These are phyloP conservation scores for Mycosarcoma mackinlayi DNA, from an alignment of 1,284 basidiomycete species.

Conservation along the genomic window DNA sequence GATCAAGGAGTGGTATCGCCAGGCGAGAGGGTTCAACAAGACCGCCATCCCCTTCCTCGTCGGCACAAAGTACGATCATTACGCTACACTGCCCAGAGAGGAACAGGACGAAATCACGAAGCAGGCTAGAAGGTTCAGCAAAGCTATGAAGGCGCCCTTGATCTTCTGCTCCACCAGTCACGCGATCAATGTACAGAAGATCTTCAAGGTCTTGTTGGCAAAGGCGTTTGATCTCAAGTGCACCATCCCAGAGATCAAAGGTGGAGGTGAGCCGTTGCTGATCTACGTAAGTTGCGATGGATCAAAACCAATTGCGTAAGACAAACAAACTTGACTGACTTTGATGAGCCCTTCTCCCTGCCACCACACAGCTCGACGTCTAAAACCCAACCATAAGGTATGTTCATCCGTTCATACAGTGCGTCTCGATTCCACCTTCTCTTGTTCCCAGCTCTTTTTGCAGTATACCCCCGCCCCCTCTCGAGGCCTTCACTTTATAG, in stretches of 20 bases:
- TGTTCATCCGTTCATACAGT: background rate
- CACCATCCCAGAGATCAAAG: conserved; percentile 63
- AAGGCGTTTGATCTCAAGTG: conserved; percentile 62
- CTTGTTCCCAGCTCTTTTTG: too few species aligned
- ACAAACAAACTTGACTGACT: too few species aligned
- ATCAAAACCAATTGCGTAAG: too few species aligned
- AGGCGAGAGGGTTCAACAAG: conserved; percentile 95
- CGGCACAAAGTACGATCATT: conserved; percentile 97
- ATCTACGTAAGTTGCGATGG: conserved; percentile 61
- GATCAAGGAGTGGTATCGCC: conserved; percentile 99
- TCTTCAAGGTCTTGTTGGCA: conserved; percentile 76
- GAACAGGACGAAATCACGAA: conserved; percentile 99
- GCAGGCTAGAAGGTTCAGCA: conserved; percentile 83
- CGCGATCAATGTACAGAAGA: conserved; percentile 90
- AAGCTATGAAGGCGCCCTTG: conserved; percentile 97
- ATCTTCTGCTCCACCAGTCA: conserved; percentile 98
- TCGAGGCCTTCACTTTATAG: background rate
- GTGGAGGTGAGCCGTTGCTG: conserved; percentile 53
- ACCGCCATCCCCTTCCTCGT: conserved; percentile 72
- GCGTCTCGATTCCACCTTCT: too few species aligned
- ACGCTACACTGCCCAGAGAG: conserved; percentile 91
- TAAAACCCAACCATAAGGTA: background rate
- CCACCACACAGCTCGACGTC: conserved; percentile 11
- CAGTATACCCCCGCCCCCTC: background rate
- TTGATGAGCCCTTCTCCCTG: background rate